These are phyloP conservation scores for Ustilaginoidea virens DNA, from an alignment of 2,329 filamentous ascomycete species.

Conservation along the genomic window DNA sequence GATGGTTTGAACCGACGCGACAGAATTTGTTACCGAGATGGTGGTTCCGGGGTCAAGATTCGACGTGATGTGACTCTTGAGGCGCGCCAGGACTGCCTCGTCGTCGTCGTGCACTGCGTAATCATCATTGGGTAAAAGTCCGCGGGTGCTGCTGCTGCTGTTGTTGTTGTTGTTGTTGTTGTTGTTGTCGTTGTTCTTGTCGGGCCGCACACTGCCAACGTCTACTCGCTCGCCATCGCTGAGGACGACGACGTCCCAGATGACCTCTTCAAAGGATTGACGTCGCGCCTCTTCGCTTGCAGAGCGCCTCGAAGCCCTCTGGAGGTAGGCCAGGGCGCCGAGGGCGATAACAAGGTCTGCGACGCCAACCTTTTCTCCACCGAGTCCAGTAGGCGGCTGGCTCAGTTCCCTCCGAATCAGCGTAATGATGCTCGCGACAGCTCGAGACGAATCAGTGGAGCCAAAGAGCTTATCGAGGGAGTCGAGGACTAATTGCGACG, in stretches of 20 bases:
- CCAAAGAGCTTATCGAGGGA: slow-evolving; percentile 50
- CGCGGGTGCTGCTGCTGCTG: too few relatives aligned
- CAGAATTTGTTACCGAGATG: slow-evolving; percentile 44
- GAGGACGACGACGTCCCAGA: slow-evolving; percentile 53
- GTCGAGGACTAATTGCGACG: slow-evolving; percentile 41
- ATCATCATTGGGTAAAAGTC: too few relatives aligned
- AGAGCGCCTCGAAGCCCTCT: slow-evolving; percentile 36
- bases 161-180: slow-evolving; percentile 22
- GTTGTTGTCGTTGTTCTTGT: slow-evolving; percentile 10
- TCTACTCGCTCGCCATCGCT: slow-evolving; percentile 43
- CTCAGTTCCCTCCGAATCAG: slow-evolving; percentile 49
- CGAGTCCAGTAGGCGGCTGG: slow-evolving; percentile 42
- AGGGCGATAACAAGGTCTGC: slow-evolving; percentile 45
- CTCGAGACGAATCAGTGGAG: slow-evolving; percentile 52
- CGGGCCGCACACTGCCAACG: slow-evolving; percentile 17
- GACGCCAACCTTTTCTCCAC: slow-evolving; percentile 44
- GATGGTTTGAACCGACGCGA: slow-evolving; percentile 45
- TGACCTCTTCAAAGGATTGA: slow-evolving; percentile 35
- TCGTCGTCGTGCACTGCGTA: too few relatives aligned
- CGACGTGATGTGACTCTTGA: slow-evolving; percentile 38
- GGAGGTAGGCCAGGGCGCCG: slow-evolving; percentile 45
- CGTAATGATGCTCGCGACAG: slow-evolving; percentile 50
- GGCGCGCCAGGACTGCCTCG: slow-evolving; percentile 25
- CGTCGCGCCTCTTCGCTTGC: slow-evolving; percentile 33
- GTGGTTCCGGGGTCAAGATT: slow-evolving; percentile 38